Evolutionary conservation across 345 rosid genomes (phyloP), one percentile per base, ranked within the genome.

Genomic region (Clarkia xantiana): DNA sequence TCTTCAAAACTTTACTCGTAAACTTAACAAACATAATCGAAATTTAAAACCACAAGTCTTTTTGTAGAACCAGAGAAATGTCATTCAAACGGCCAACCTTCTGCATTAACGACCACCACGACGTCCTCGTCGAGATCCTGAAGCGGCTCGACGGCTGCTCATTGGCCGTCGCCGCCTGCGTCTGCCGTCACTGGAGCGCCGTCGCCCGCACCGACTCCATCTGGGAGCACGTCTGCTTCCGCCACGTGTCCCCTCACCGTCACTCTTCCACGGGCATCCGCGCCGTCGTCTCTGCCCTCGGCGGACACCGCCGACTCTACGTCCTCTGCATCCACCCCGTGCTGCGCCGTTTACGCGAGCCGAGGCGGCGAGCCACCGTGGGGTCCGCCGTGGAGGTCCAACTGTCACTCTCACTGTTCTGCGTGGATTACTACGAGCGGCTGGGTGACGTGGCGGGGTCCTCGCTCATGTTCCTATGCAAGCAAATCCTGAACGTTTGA

Each of bases 191-290:
- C 53, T 90, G 97, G 97, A 74, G 74, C 57, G 59, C 78, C 54
- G 67, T 90, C 22, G 61, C 82, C 57, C 75, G 81, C 18, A 71
- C 66, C 61, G 94, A 90, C 65, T 73, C 88, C 11, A 63, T 81
- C 42, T 90, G 97, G 97, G 97, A 90, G 63, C 69, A 83, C 66
- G 81, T 86, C 55, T 90, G 97, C 71, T 79, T 90, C 72, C 78
- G 82, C 56, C 90, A 82, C 62, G 69, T 76, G 8, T 29, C 36
- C 36, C 62, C 76, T 7, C n/a, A n/a, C n/a, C 76, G 78, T 11
- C 78, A 90, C 11, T 59, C 88, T 4, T 58, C 74, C 42, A 34
- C 56, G 8, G 46, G 18, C 34, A n/a, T 81, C 17, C 78, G 95
- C 18, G 74, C 88, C 0, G 76, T 90, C 18, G 81, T 86, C 16